Evolutionary conservation across 257 asterid genomes (phyloP), one percentile per base, ranked within the genome.

Genomic region (Fraxinus pennsylvanica): DNA sequence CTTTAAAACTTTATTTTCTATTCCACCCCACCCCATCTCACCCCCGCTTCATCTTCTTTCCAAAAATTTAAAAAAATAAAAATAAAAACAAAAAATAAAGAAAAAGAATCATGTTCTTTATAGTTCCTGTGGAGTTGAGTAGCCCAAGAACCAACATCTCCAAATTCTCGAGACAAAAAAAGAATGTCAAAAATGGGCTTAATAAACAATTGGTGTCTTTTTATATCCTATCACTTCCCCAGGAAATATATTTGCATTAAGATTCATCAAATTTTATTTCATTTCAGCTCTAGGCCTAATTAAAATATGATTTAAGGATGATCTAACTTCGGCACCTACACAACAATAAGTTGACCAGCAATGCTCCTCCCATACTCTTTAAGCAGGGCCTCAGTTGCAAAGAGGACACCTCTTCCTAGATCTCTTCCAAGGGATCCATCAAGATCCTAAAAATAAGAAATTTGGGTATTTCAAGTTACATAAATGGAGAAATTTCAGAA

Each of bases 351-450:
- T 21, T 87, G 90, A 14, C 91, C 92, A n/a, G 86, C 79, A 74
- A 90, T 86, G 41, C 81, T 76, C 84, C 83, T 88, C 22, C 94
- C 94, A 6, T 90, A 74, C 68, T 90, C 92, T n/a, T 85, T 81
- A 39, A 90, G 90, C 73, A 90, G 80, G 13, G 94, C 92, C 80
- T 90, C 89, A 4, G 94, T 79, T 57, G 85, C 92, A 75, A 81
- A 90, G 57, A 90, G 86, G 10, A 87, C 92, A 9, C 94, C 94
- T 83, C 94, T 83, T 71, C 94, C 94, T 0, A 38, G 94, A 80
- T 90, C 92, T 82, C 94, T 84, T 68, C 94, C 94, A 39, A 90
- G 86, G 17, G 94, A 90, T 78, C 94, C 94, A 76, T 92, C 94
- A 35, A 90, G 94, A 76, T 90, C 94, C 94, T 90, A 80, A 57